Evolutionary conservation across 139 green algal genomes (phyloP), one percentile per base, ranked within the genome.

Genomic region (Coelastrella sp.): DNA sequence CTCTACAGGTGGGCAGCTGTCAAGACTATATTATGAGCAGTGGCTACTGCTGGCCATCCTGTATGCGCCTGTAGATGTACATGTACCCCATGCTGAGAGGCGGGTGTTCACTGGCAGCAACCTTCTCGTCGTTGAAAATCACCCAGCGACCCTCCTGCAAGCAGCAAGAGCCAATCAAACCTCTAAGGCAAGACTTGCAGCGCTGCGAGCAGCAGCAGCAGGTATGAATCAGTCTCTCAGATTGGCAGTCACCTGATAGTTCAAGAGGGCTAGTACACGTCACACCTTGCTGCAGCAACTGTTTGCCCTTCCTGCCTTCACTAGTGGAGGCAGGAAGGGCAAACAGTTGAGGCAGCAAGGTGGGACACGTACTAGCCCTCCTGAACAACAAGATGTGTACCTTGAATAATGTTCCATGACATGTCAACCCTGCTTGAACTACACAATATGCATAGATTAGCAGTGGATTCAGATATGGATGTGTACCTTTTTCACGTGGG

Each of bases 81-180:
- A 99, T 95, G 94, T 99, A 99, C 7, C 96, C 98, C 80, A 98
- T 93, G 80, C 97, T 97, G 25, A 89, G 91, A 4, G 98, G 98
- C 7, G 96, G 96, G 17, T 97, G 87, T 87, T 96, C 94, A 49
- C 91, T 97, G 24, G 96, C 87, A 0, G 98, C 97, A 82, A 99
- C 98, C 94, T 99, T 99, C 78, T 99, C 96, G 87, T 99, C 98
- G 92, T 99, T 99, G 96, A 97, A 99, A 58, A 99, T 96, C 60
- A 96, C 94, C 98, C 98, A 99, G 20, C 92, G 92, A 35, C 94
- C 95, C 61, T 91, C 91, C 72, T 81, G 87, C 61, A 90, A 12
- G 20, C 49, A 72, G 27, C 9, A 68, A 15, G 14, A 49, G 35
- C 35, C 57, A 74, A 58, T 17, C 7, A 83, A 19, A 78, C 35